Conservation (phyloP, 305 asterid genomes). For the Fraxinus angustifolia region DNA sequence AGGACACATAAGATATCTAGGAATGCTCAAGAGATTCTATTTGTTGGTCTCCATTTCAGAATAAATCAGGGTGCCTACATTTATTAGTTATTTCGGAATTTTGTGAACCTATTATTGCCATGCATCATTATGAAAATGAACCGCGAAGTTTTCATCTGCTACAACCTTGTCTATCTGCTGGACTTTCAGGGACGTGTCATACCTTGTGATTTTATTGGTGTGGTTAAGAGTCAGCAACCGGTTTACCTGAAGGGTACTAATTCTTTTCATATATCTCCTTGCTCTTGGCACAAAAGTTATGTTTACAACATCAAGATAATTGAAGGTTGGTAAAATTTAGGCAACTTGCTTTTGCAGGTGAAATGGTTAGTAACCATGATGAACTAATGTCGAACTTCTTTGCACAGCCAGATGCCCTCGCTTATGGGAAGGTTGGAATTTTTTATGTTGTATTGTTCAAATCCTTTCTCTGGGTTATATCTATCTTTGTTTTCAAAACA, state of each 20-base stretch:
- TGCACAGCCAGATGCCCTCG: conserved; percentile 99
- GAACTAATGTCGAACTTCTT: conserved; percentile 99
- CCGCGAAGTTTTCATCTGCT: conserved; percentile 18
- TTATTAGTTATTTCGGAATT: conserved; percentile 16
- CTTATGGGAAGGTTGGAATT: conserved; percentile 80
- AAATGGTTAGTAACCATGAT: conserved; percentile 89
- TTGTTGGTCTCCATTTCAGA: neutral
- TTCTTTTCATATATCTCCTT: conserved; percentile 1
- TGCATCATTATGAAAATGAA: conserved; percentile 10
- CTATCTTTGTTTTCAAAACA: neutral
- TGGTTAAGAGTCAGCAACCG: conserved; percentile 94
- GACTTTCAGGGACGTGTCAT: conserved; percentile 86
- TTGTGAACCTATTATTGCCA: neutral
- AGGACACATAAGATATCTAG: neutral
- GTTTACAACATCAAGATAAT: conserved; percentile 15
- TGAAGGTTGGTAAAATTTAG: conserved; percentile 17
- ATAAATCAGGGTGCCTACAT: neutral
- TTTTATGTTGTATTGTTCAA: neutral
- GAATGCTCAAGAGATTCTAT: neutral
- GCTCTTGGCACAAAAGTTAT: conserved; percentile 16
- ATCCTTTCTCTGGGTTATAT: neutral
- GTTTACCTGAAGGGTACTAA: conserved; percentile 75
- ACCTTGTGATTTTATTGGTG: conserved; percentile 97
- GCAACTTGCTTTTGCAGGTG: conserved; percentile 57
- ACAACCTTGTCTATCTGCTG: conserved; percentile 29